A percentile compares a stretch with the other conserved stretches of the same genome.
phyloP scores from a whole-genome alignment of 768 basidiomycete species.

The Auricularia cornea region DNA sequence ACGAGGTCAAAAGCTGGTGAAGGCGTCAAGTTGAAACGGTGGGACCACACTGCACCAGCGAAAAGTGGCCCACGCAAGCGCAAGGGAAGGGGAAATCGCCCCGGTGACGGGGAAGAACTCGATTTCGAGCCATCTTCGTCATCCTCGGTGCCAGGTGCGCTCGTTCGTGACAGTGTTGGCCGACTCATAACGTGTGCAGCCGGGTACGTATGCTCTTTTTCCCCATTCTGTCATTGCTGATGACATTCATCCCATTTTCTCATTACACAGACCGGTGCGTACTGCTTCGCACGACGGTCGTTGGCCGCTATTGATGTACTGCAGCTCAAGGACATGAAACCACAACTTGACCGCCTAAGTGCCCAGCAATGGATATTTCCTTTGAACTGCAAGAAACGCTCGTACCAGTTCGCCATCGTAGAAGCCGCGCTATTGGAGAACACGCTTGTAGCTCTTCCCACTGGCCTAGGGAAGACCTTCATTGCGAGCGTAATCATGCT shows the following conservation, averaged over 20 bases:
- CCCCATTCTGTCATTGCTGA: background rate
- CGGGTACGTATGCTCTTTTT: background rate
- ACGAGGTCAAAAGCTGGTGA: slow-evolving; percentile 2
- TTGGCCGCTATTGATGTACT: background rate
- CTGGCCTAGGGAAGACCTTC: slow-evolving; percentile 96
- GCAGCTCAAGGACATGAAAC: slow-evolving; percentile 70
- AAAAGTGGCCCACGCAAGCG: slow-evolving; percentile 59
- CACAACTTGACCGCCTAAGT: slow-evolving; percentile 63
- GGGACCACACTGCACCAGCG: slow-evolving; percentile 87
- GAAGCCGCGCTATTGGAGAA: slow-evolving; percentile 82
- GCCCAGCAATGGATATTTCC: slow-evolving; percentile 88
- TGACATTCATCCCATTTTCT: background rate
- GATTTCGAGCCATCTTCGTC: slow-evolving; percentile 83
- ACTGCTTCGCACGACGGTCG: background rate
- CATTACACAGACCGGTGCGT: background rate
- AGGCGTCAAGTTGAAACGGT: slow-evolving; percentile 60
- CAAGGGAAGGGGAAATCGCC: slow-evolving; percentile 38
- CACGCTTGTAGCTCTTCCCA: slow-evolving; percentile 88
- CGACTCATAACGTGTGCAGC: background rate
- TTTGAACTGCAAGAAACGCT: slow-evolving; percentile 75
- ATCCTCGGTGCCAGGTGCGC: slow-evolving; percentile 62
- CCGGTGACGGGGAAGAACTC: slow-evolving; percentile 43
- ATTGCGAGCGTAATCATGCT: slow-evolving; percentile 96
- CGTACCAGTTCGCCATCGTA: slow-evolving; percentile 93
- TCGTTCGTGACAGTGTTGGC: background rate